Evolutionary conservation across 2,329 filamentous ascomycete species (phyloP).

Genomic region (Calonectria montana): DNA sequence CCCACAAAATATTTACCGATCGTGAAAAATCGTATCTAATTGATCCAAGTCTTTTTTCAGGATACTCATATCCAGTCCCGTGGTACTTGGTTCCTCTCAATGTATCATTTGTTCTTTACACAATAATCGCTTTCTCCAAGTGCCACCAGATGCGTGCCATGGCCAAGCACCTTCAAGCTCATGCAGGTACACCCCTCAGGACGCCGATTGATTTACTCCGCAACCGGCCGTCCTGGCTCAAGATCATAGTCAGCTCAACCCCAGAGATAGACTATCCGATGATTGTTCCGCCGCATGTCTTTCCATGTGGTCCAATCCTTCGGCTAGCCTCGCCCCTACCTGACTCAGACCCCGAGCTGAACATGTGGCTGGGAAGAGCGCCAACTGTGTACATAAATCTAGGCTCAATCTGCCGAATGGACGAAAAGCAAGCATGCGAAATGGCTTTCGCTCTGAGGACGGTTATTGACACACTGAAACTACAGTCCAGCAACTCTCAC

Average conservation of each 20-base stretch:
- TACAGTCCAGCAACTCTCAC: neutral
- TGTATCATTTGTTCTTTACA: slow-evolving; percentile 49
- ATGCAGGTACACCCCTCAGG: slow-evolving; percentile 30
- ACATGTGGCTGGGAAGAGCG: slow-evolving; percentile 53
- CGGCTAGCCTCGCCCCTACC: slow-evolving; percentile 46
- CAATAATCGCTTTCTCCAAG: slow-evolving; percentile 22
- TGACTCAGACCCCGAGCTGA: slow-evolving; percentile 53
- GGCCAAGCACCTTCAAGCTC: slow-evolving; percentile 21
- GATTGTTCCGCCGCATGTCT: slow-evolving; percentile 52
- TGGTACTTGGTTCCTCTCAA: slow-evolving; percentile 56
- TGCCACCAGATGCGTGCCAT: slow-evolving; percentile 23
- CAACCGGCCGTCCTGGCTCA: slow-evolving; percentile 24
- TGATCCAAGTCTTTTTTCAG: slow-evolving; percentile 53
- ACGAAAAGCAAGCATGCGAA: slow-evolving; percentile 49
- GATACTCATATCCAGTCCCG: slow-evolving; percentile 58
- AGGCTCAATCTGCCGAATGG: slow-evolving; percentile 52
- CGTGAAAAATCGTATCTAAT: neutral
- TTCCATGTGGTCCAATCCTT: slow-evolving; percentile 60
- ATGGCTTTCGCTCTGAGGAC: slow-evolving; percentile 51
- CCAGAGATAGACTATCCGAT: slow-evolving; percentile 55
- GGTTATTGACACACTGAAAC: slow-evolving; percentile 46
- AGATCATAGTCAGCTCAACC: slow-evolving; percentile 42
- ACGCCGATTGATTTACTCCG: slow-evolving; percentile 37
- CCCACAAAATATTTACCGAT: neutral
- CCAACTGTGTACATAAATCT: slow-evolving; percentile 62